Percentiles rank a stretch among this genome's conserved stretches.
These are phyloP conservation scores for Dalbergia oliveri DNA, from an alignment of 306 rosid species.

Conservation along the genomic window DNA sequence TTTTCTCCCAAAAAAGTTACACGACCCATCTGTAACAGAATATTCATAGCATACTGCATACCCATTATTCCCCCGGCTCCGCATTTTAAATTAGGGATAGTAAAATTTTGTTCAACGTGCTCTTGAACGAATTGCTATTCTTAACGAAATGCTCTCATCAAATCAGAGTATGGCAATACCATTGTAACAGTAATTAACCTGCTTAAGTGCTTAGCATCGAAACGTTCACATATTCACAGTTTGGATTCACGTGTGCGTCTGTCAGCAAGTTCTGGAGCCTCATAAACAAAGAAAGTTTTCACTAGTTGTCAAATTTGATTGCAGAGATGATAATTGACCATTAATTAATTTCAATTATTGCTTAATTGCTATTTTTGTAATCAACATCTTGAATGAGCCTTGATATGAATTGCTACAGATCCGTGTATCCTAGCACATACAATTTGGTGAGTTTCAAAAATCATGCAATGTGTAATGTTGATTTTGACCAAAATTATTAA, in stretches of 20 bases:
- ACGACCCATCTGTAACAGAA: background rate
- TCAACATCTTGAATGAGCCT: background rate
- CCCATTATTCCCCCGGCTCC: background rate
- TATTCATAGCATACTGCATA: background rate
- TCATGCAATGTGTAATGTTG: background rate
- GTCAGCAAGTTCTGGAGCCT: background rate
- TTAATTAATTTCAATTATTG: background rate
- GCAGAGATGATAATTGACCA: background rate
- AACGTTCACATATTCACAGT: too few species aligned
- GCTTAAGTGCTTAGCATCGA: too few species aligned
- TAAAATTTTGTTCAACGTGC: too few species aligned
- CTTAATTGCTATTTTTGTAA: background rate
- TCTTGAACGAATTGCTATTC: too few species aligned
- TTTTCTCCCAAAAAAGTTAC: background rate
- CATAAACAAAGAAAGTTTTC: background rate
- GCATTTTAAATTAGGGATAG: background rate
- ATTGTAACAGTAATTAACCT: background rate
- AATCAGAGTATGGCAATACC: background rate
- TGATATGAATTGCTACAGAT: background rate
- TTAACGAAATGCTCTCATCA: too few species aligned
- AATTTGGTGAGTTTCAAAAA: background rate
- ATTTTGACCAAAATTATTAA: too few species aligned
- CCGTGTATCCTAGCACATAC: background rate
- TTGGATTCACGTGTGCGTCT: too few species aligned
- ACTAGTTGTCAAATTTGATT: background rate